These are phyloP conservation scores for Hsuehochloa calcarea DNA, from an alignment of 176 grass and related monocot genomes.

Conservation along the genomic window DNA sequence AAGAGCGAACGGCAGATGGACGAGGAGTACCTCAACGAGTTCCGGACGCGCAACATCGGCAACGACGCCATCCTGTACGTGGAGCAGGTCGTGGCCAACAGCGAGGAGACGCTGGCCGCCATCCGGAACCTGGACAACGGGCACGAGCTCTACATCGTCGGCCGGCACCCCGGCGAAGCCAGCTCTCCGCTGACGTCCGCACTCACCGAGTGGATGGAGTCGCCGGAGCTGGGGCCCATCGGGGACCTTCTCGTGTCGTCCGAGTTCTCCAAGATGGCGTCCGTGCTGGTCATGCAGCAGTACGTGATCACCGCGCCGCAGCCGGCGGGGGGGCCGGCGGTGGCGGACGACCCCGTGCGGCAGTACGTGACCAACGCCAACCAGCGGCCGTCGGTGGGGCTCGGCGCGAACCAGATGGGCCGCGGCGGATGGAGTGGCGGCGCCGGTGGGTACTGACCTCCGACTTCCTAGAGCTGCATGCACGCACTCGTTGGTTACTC, in stretches of 20 bases:
- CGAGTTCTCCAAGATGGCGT: slow-evolving; percentile 41
- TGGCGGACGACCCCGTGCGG: slow-evolving; percentile 33
- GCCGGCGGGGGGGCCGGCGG: neutral
- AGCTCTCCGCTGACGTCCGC: slow-evolving; percentile 50
- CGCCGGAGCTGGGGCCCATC: slow-evolving; percentile 62
- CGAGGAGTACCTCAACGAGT: slow-evolving; percentile 63
- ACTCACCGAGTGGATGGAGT: slow-evolving; percentile 60
- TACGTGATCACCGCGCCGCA: slow-evolving; percentile 37
- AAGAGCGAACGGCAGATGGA: slow-evolving; percentile 55
- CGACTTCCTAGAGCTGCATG: neutral
- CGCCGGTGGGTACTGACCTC: slow-evolving; percentile 18
- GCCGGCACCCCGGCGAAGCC: slow-evolving; percentile 42
- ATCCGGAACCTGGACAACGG: slow-evolving; percentile 46
- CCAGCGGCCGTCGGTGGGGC: slow-evolving; percentile 23
- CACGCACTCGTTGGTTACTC: neutral
- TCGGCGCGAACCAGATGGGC: slow-evolving; percentile 9
- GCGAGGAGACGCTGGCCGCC: slow-evolving; percentile 53
- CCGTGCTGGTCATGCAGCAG: slow-evolving; percentile 63
- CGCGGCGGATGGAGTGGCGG: slow-evolving; percentile 23
- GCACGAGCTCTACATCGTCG: slow-evolving; percentile 62
- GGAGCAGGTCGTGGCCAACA: slow-evolving; percentile 60
- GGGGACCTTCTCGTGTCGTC: slow-evolving; percentile 61
- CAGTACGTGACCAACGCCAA: slow-evolving; percentile 50
- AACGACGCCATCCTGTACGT: slow-evolving; percentile 47
- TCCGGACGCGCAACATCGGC: slow-evolving; percentile 32